Conservation (phyloP, 1,139 yeast genomes). For the Scheffersomyces segobiensis region DNA sequence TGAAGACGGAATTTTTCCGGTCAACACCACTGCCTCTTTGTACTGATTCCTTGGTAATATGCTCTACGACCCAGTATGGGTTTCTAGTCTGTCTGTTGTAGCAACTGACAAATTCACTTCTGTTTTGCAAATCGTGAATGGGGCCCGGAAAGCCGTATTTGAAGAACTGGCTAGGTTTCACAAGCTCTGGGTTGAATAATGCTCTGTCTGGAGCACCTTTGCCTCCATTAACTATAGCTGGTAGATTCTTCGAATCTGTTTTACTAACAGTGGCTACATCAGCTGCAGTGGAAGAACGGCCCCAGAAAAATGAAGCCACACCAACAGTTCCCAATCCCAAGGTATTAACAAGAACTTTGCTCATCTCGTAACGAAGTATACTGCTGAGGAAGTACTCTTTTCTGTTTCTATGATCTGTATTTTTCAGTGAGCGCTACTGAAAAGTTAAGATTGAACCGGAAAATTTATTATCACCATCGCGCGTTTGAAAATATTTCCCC, state of each 20-base stretch:
- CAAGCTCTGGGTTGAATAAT: slow-evolving; percentile 28
- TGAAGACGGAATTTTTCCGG: slow-evolving; percentile 77
- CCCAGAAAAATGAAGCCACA: slow-evolving; percentile 47
- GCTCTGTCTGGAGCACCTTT: slow-evolving; percentile 9
- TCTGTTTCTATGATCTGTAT: neutral
- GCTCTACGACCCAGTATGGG: slow-evolving; percentile 91
- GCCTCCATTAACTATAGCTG: slow-evolving; percentile 12
- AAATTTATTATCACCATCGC: neutral
- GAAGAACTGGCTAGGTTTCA: slow-evolving; percentile 75
- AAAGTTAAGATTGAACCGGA: neutral
- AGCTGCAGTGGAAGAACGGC: slow-evolving; percentile 25
- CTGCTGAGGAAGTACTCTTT: neutral
- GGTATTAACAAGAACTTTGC: slow-evolving; percentile 30
- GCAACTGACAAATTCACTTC: slow-evolving; percentile 79
- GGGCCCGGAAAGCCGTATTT: slow-evolving; percentile 96
- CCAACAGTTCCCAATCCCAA: slow-evolving; percentile 42
- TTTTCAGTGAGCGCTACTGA: neutral
- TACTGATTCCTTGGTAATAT: slow-evolving; percentile 76
- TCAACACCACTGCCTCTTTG: slow-evolving; percentile 54
- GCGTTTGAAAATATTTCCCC: neutral
- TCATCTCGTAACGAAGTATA: slow-evolving; percentile 18
- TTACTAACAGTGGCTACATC: slow-evolving; percentile 10
- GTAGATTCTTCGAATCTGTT: slow-evolving; percentile 11
- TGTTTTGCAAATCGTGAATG: slow-evolving; percentile 72
- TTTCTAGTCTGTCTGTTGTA: slow-evolving; percentile 83